These are phyloP conservation scores for Bonia amplexicaulis DNA, from an alignment of 176 grass and related monocot species.

Conservation along the genomic window DNA sequence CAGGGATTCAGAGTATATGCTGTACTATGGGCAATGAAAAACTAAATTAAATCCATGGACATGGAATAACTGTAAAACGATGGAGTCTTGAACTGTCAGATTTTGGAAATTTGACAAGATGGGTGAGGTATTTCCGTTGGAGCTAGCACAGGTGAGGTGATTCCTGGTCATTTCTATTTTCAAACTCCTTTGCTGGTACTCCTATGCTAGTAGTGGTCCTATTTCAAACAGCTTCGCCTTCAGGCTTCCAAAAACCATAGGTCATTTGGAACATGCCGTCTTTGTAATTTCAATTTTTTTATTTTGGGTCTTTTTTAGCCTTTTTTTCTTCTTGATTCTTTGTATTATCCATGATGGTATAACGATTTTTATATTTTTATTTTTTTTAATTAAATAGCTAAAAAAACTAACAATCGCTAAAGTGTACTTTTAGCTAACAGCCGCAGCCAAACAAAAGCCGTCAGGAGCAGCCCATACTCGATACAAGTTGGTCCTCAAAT, in stretches of 20 bases:
- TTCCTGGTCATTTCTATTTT: constrained; percentile 9
- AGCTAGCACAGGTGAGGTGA: constrained; percentile 2
- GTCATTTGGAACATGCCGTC: rapidly evolving
- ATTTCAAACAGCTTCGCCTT: too few species aligned
- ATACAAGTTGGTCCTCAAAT: not conserved
- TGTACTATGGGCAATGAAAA: constrained; percentile 35
- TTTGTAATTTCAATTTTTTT: too few species aligned
- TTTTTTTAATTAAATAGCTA: too few species aligned
- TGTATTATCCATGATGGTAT: too few species aligned
- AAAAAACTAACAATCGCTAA: too few species aligned
- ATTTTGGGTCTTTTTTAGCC: too few species aligned
- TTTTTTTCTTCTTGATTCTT: too few species aligned
- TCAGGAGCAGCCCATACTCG: not conserved
- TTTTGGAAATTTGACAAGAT: constrained; percentile 32
- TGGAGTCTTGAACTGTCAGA: constrained; percentile 23
- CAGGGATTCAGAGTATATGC: constrained; percentile 36
- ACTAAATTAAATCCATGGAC: not conserved
- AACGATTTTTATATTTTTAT: too few species aligned
- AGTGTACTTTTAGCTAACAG: too few species aligned
- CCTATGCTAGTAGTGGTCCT: not conserved
- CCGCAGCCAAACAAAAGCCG: too few species aligned
- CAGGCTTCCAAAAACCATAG: too few species aligned
- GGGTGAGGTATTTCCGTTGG: not conserved
- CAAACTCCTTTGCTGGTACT: not conserved
- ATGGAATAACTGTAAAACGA: constrained; percentile 12